phyloP scores from a whole-genome alignment of 2,329 filamentous ascomycete species.

The Phaeoacremonium minimum region DNA sequence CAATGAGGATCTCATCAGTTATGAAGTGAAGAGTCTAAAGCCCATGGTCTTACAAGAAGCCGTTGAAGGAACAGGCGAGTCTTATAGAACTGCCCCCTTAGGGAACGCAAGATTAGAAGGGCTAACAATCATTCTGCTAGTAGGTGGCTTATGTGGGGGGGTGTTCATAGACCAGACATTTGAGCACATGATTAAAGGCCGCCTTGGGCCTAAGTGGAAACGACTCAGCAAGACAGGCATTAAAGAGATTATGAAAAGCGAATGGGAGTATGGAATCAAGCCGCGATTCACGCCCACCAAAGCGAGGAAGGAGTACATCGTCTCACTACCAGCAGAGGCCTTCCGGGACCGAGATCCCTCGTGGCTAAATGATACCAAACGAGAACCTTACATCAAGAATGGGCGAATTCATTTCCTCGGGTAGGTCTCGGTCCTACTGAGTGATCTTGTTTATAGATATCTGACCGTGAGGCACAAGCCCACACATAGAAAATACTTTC shows the following conservation, averaged over 20 bases:
- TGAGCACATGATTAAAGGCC: background rate
- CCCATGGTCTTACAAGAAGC: constrained; percentile 2
- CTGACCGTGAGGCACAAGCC: background rate
- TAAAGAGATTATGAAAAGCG: constrained; percentile 1
- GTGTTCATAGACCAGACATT: constrained; percentile 2
- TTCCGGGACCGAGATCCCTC: background rate
- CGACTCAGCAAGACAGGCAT: background rate
- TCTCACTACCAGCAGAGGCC: background rate
- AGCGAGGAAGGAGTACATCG: background rate
- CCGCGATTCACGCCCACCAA: background rate
- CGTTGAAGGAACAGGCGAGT: constrained; percentile 1
- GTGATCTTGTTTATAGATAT: background rate
- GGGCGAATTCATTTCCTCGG: constrained; percentile 2
- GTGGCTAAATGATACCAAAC: background rate
- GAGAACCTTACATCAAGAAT: constrained; percentile 3
- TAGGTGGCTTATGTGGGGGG: constrained; percentile 3
- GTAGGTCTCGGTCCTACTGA: background rate
- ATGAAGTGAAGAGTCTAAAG: constrained; percentile 5
- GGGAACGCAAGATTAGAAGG: background rate
- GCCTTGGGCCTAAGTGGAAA: background rate
- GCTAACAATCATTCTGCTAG: background rate
- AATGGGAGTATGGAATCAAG: constrained; percentile 2
- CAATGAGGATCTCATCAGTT: constrained; percentile 12
- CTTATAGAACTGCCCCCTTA: no score
- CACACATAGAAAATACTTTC: background rate